These are phyloP conservation scores for Cladophialophora exuberans DNA, from an alignment of 2,329 filamentous ascomycete species.

Conservation along the genomic window DNA sequence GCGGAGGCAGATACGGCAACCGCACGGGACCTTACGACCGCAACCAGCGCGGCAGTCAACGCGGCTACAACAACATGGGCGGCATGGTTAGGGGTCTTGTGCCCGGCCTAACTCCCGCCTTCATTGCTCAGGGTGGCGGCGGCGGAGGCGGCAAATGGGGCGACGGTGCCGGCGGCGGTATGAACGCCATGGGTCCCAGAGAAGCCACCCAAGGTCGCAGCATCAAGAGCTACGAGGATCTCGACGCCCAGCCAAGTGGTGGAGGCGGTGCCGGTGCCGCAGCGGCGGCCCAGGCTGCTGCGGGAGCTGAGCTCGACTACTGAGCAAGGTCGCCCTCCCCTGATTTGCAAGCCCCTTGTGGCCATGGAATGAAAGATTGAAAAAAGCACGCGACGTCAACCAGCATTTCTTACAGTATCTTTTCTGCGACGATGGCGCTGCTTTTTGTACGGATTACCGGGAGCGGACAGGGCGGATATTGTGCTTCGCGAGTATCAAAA, in stretches of 20 bases:
- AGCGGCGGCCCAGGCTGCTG: slow-evolving; percentile 22
- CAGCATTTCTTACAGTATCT: too few species aligned
- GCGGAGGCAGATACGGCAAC: slow-evolving; percentile 64
- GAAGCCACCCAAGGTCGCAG: slow-evolving; percentile 92
- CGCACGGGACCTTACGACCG: slow-evolving; percentile 73
- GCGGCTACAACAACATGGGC: slow-evolving; percentile 37
- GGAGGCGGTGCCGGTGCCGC: slow-evolving; percentile 38
- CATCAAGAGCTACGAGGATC: slow-evolving; percentile 94
- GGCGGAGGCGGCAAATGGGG: slow-evolving; percentile 66
- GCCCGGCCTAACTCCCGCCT: slow-evolving; percentile 49
- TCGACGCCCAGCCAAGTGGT: slow-evolving; percentile 66
- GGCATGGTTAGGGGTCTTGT: slow-evolving; percentile 43
- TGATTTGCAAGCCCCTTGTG: too few species aligned
- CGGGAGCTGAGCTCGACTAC: slow-evolving; percentile 30
- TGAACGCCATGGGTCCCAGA: slow-evolving; percentile 75
- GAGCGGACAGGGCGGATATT: too few species aligned
- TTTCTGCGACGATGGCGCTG: too few species aligned
- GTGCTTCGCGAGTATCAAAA: too few species aligned
- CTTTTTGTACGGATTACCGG: too few species aligned
- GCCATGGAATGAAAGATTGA: too few species aligned
- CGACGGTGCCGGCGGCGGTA: slow-evolving; percentile 72
- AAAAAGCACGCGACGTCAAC: too few species aligned
- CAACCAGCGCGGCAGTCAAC: slow-evolving; percentile 38
- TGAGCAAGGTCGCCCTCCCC: too few species aligned
- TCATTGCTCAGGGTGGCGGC: slow-evolving; percentile 45